Percentiles rank a stretch among this genome's conserved stretches.
Conservation (phyloP, 192 early-diverging fungal genomes). For the Powellomyces hirtus region DNA sequence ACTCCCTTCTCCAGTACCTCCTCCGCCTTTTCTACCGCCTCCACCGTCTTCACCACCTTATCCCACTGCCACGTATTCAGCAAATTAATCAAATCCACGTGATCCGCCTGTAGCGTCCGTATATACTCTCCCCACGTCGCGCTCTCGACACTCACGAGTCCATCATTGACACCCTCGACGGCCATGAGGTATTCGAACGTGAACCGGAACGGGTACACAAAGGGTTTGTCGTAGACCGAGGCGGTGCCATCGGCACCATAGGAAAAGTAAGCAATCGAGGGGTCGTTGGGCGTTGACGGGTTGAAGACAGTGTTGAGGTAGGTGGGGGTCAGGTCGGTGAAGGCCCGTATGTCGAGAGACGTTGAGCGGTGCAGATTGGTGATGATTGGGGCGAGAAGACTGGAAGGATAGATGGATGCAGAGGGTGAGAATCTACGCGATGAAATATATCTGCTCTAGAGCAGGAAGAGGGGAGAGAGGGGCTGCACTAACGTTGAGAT, state of each 20-base stretch:
- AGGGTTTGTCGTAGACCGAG: constrained; percentile 19
- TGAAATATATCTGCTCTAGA: background rate
- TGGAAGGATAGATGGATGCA: no score
- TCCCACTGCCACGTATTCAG: constrained; percentile 25
- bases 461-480: background rate
- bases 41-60: constrained; percentile 7
- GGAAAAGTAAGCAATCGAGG: constrained; percentile 66
- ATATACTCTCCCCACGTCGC: constrained; percentile 79
- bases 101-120: constrained; percentile 72
- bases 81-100: constrained; percentile 71
- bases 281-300: constrained; percentile 72
- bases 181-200: constrained; percentile 70
- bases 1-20: constrained; percentile 3
- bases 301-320: constrained; percentile 79
- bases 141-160: constrained; percentile 73
- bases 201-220: constrained; percentile 62
- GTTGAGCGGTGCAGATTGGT: constrained; percentile 38
- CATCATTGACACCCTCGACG: constrained; percentile 81
- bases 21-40: constrained; percentile 1
- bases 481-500: constrained; percentile 17
- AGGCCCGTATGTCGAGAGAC: constrained; percentile 76
- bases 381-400: constrained; percentile 3
- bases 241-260: constrained; percentile 68
- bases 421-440: background rate
- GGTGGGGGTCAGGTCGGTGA: constrained; percentile 74